Percentiles rank a stretch among this genome's conserved stretches.
Evolutionary conservation across 345 rosid genomes (phyloP).

Genomic region (Carallia pectinifolia): DNA sequence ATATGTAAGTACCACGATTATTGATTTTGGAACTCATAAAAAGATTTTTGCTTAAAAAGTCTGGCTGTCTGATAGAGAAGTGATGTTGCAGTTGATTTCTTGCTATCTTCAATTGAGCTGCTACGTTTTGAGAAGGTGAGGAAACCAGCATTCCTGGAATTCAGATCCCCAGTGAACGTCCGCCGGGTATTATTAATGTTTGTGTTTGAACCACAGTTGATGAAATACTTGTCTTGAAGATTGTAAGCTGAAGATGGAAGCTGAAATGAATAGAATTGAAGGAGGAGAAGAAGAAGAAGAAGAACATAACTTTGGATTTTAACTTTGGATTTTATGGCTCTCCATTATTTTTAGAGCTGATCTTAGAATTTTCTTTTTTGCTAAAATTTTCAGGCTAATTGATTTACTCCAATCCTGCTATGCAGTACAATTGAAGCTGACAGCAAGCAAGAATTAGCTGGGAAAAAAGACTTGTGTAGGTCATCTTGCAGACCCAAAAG

Average conservation of each 20-base stretch:
- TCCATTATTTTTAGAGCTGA: constrained; percentile 12
- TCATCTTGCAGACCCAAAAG: neutral
- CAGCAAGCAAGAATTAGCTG: too few relatives aligned
- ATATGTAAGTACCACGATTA: constrained; percentile 10
- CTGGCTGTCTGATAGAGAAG: constrained; percentile 26
- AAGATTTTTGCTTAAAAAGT: constrained; percentile 7
- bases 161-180: constrained; percentile 40
- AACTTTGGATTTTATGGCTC: neutral
- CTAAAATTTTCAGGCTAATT: too few relatives aligned
- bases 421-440: too few relatives aligned
- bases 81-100: neutral
- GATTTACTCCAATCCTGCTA: too few relatives aligned
- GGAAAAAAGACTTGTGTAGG: neutral
- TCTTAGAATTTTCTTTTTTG: too few relatives aligned
- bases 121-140: constrained; percentile 18
- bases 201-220: constrained; percentile 52
- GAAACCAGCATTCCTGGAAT: constrained; percentile 12
- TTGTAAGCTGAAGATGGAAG: constrained; percentile 23
- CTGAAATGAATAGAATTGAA: constrained; percentile 2
- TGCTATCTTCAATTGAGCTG: constrained; percentile 8
- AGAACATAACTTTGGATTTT: constrained; percentile 9
- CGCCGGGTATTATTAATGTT: neutral
- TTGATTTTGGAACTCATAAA: constrained; percentile 12
- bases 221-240: constrained; percentile 39
- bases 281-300: constrained; percentile 29